Percentiles rank a stretch among this genome's conserved stretches.
Evolutionary conservation across 2,329 filamentous ascomycete species (phyloP).

Genomic region (Tympanopsis confertula): DNA sequence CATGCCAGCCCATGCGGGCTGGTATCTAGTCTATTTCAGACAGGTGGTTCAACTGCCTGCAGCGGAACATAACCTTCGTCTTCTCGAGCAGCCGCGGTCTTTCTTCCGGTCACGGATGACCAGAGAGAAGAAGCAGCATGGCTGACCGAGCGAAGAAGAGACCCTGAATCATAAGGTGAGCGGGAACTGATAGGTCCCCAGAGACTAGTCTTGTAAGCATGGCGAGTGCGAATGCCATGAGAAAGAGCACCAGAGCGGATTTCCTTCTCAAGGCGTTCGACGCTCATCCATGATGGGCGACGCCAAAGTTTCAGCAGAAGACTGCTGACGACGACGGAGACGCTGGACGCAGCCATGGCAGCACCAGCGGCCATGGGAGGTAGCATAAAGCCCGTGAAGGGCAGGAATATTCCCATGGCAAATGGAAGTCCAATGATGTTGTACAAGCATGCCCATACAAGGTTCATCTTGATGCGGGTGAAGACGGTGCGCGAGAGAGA

Average conservation of each 20-base stretch:
- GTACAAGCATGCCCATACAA: not conserved
- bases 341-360: conserved; percentile 1
- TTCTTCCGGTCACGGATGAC: conserved; percentile 1
- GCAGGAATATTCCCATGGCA: conserved; percentile 1
- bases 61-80: conserved; percentile 30
- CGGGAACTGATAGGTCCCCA: too few relatives aligned
- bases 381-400: conserved; percentile 10
- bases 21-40: too few relatives aligned
- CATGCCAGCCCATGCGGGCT: too few relatives aligned
- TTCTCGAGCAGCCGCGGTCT: conserved; percentile 9
- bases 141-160: too few relatives aligned
- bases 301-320: not conserved
- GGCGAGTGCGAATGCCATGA: too few relatives aligned
- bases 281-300: not conserved
- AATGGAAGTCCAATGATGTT: conserved; percentile 1
- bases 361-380: conserved; percentile 1
- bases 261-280: not conserved
- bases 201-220: too few relatives aligned
- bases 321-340: conserved; percentile 1
- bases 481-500: not conserved
- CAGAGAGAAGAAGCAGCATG: not conserved
- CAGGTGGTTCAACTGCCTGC: conserved; percentile 25
- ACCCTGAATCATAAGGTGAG: too few relatives aligned
- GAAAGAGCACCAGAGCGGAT: too few relatives aligned
- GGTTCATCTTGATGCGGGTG: conserved; percentile 1